Evolutionary conservation across 768 basidiomycete species (phyloP), one percentile per base, ranked within the genome.

Genomic region (Lactifluus echinatus): DNA sequence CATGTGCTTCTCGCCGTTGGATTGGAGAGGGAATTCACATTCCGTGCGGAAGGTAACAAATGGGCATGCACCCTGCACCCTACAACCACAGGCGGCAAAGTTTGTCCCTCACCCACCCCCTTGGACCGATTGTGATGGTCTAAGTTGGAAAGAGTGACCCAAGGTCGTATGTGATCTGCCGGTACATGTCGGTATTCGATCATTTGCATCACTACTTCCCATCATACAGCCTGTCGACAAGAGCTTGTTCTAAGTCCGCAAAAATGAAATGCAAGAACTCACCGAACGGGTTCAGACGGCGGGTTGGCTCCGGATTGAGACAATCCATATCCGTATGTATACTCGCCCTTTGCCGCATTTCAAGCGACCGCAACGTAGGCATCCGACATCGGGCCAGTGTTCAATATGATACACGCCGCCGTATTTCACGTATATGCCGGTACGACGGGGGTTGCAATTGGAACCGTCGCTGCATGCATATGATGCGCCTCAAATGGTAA

Each of bases 161-260:
- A 6, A 42, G 21, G 21, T 3, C 15, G 21, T 42, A 23, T 4
- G 21, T 4, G 40, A 42, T 23, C 40, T 23, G 10, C 40, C 40
- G 10, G 8, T 19, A 11, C 40, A 42, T 42, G 40, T 21, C 40
- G 21, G 40, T 23, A 42, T 42, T 12, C 40, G 10, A 21, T 42
- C 21, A 19, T 40, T 40, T 40, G 8, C 19, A 10, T 5, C n/a
- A 19, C 12, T 23, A 24, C 44, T 8, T 19, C 37, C 21, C 7
- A 34, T 40, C 37, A 37, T 40, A 26, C 37, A 42, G 7, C 40
- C 11, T 19, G 11, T 21, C 8, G 19, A 17, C 44, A 21, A 39
- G 26, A 43, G 57, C 39, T 53, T 53, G 53, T 42, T 53, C 45
- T 53, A 53, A 48, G 42, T 48, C 31, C 15, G n/a, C 15, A n/a